Evolutionary conservation across 1,284 basidiomycete genomes (phyloP).

Genomic region (Austroboletus novae-zelandiae): DNA sequence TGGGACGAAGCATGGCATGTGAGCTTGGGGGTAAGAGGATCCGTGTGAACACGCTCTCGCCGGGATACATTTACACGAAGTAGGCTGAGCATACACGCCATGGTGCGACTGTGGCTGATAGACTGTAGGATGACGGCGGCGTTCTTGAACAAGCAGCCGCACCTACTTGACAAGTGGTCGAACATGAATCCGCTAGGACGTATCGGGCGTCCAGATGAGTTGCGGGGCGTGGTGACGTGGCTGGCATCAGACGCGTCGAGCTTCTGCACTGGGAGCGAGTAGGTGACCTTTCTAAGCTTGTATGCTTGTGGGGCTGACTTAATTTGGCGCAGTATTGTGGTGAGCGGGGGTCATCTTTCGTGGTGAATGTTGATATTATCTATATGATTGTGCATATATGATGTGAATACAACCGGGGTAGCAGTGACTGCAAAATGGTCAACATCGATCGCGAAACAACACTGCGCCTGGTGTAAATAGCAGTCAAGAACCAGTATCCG

Average conservation of each 20-base stretch:
- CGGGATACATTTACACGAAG: constrained; percentile 75
- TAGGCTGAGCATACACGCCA: constrained; percentile 32
- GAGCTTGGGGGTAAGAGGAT: constrained; percentile 73
- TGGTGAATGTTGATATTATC: no score
- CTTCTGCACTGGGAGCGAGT: constrained; percentile 79
- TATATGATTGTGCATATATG: no score
- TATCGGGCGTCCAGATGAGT: constrained; percentile 72
- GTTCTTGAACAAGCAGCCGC: constrained; percentile 68
- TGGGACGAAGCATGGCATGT: constrained; percentile 81
- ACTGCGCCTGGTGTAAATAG: no score
- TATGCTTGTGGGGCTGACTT: no score
- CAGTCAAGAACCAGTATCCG: no score
- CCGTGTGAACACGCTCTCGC: constrained; percentile 74
- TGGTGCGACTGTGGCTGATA: not conserved
- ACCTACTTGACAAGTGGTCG: constrained; percentile 71
- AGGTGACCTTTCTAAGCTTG: no score
- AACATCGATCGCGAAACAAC: no score
- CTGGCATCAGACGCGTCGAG: constrained; percentile 77
- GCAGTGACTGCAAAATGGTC: no score
- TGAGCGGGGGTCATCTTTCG: no score
- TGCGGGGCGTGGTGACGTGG: constrained; percentile 78
- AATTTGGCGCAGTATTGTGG: no score
- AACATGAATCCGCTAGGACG: constrained; percentile 71
- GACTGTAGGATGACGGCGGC: constrained; percentile 69
- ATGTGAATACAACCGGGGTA: no score